phyloP scores from a whole-genome alignment of 768 basidiomycete genomes.

The Amanita rubescens region DNA sequence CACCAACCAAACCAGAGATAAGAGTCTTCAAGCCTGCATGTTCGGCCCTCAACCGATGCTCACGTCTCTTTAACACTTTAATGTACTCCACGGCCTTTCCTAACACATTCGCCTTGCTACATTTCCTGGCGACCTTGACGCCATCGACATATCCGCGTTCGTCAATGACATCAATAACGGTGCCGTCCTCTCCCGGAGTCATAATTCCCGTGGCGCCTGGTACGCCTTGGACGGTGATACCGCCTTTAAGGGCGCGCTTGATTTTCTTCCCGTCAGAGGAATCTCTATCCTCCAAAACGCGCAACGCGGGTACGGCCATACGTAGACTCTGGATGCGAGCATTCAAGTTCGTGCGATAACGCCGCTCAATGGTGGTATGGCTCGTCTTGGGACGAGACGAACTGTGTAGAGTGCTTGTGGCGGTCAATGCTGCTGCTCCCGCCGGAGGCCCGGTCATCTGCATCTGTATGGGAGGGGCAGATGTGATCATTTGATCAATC shows the following conservation, averaged over 20 bases:
- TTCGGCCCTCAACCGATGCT: constrained; percentile 62
- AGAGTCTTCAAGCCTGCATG: constrained; percentile 69
- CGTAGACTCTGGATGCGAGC: constrained; percentile 77
- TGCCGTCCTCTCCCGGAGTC: constrained; percentile 25
- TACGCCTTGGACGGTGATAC: constrained; percentile 29
- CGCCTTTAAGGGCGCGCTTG: constrained; percentile 38
- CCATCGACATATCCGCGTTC: constrained; percentile 85
- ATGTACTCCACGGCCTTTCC: constrained; percentile 92
- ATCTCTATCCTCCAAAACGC: constrained; percentile 62
- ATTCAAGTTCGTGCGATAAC: constrained; percentile 85
- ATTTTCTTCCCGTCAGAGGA: constrained; percentile 37
- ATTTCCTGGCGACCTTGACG: constrained; percentile 87
- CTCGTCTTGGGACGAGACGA: constrained; percentile 66
- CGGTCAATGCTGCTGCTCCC: background rate
- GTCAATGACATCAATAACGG: constrained; percentile 55
- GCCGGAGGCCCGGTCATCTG: background rate
- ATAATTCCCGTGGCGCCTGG: constrained; percentile 19
- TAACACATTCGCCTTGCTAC: constrained; percentile 85
- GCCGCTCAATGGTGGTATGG: constrained; percentile 84
- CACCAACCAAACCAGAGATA: constrained; percentile 64
- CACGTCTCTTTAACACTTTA: constrained; percentile 76
- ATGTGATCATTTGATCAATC: background rate
- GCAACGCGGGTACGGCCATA: constrained; percentile 76
- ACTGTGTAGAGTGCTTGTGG: constrained; percentile 1
- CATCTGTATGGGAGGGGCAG: constrained; percentile 7